Evolutionary conservation across 192 early-diverging fungal genomes (phyloP).

Genomic region (Backusella sp.): DNA sequence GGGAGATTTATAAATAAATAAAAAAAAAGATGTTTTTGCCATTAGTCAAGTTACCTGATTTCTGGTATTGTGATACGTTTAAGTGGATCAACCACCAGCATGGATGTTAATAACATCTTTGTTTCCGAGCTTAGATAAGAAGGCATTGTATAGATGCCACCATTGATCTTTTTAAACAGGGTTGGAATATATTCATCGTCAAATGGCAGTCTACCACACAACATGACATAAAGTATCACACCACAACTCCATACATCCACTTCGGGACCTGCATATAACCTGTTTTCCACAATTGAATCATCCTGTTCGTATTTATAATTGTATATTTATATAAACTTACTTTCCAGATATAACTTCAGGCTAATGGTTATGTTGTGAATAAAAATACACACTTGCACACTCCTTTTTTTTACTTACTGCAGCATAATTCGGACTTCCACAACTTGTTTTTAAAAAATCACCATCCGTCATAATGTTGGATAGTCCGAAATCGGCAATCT

Average conservation of each 20-base stretch:
- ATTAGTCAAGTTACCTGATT: slow-evolving; percentile 46
- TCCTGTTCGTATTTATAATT: neutral
- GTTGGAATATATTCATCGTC: slow-evolving; percentile 91
- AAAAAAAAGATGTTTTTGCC: too few species aligned
- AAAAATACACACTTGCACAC: neutral
- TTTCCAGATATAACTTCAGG: slow-evolving; percentile 87
- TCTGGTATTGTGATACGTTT: slow-evolving; percentile 93
- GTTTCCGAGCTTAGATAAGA: slow-evolving; percentile 83
- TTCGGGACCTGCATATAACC: slow-evolving; percentile 89
- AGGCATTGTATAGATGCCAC: slow-evolving; percentile 90
- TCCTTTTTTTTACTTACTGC: slow-evolving; percentile 43
- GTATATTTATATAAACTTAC: slow-evolving; percentile 27
- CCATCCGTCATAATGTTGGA: slow-evolving; percentile 90
- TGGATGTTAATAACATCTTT: slow-evolving; percentile 77
- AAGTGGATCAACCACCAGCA: slow-evolving; percentile 95
- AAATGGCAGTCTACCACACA: slow-evolving; percentile 61
- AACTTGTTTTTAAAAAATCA: slow-evolving; percentile 84
- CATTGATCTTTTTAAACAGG: slow-evolving; percentile 92
- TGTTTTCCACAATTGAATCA: neutral
- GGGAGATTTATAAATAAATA: neutral
- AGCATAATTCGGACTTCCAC: slow-evolving; percentile 84
- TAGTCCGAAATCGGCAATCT: slow-evolving; percentile 98
- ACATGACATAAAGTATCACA: slow-evolving; percentile 52
- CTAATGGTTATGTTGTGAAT: slow-evolving; percentile 10
- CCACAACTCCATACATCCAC: slow-evolving; percentile 98